Evolutionary conservation across 2,329 filamentous ascomycete genomes (phyloP).

Genomic region (Albifimbria verrucaria): DNA sequence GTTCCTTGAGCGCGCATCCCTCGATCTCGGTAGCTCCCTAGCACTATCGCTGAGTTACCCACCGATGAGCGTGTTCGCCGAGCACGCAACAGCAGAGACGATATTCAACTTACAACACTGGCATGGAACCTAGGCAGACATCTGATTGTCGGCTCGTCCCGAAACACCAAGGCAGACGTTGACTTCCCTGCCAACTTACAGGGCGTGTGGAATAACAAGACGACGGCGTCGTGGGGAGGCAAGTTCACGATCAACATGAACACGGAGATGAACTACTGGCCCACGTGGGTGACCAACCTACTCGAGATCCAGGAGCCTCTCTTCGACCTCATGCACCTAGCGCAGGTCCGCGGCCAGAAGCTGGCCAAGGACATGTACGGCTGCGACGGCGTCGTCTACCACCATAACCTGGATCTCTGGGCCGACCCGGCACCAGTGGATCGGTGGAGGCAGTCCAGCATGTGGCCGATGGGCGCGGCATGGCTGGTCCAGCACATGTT

Average conservation of each 20-base stretch:
- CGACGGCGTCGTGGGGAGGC: constrained; percentile 37
- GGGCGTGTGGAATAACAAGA: constrained; percentile 31
- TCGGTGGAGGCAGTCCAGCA: constrained; percentile 14
- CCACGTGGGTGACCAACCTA: constrained; percentile 25
- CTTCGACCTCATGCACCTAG: constrained; percentile 19
- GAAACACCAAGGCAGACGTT: constrained; percentile 12
- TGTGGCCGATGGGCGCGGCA: constrained; percentile 37
- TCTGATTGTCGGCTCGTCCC: constrained; percentile 19
- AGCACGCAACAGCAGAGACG: constrained; percentile 9
- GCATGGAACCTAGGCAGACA: constrained; percentile 22
- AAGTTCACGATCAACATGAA: constrained; percentile 53
- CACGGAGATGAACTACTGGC: constrained; percentile 53
- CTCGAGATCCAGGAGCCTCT: constrained; percentile 37
- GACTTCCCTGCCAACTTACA: constrained; percentile 29
- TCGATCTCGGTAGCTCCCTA: constrained; percentile 21
- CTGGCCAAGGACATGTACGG: constrained; percentile 28
- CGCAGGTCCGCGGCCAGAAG: constrained; percentile 25
- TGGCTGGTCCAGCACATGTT: constrained; percentile 38
- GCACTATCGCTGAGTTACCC: neutral
- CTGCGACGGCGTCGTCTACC: constrained; percentile 25
- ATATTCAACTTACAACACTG: constrained; percentile 17
- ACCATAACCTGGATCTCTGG: constrained; percentile 32
- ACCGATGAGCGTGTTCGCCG: neutral
- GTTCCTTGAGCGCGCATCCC: constrained; percentile 16
- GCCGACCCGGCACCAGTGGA: constrained; percentile 28